These are phyloP conservation scores for Crotalaria pallida DNA, from an alignment of 306 rosid species.

Conservation along the genomic window DNA sequence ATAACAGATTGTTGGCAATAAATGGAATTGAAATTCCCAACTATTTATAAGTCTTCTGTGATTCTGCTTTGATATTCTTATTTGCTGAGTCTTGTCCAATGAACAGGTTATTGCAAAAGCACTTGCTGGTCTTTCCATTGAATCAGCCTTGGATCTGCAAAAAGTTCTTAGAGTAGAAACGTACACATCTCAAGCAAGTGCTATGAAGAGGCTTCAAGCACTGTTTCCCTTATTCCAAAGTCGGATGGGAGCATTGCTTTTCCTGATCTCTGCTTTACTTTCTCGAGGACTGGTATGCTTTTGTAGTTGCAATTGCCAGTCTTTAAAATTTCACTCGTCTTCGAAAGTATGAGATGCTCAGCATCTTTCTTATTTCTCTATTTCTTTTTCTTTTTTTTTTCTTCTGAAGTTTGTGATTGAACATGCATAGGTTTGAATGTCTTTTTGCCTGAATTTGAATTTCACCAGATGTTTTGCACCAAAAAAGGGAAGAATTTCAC, in stretches of 20 bases:
- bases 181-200: constrained; percentile 53
- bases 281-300: constrained; percentile 80
- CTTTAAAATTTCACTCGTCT: background rate
- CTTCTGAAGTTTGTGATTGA: background rate
- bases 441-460: background rate
- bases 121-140: constrained; percentile 69
- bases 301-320: background rate
- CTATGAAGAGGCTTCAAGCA: constrained; percentile 54
- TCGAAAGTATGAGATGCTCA: background rate
- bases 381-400: background rate
- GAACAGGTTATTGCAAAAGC: constrained; percentile 55
- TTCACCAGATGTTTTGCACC: background rate
- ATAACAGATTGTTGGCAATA: background rate
- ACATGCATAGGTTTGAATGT: background rate
- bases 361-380: background rate
- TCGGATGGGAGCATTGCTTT: constrained; percentile 91
- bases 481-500: background rate
- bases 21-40: constrained; percentile 7
- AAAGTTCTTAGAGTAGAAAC: constrained; percentile 55
- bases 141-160: constrained; percentile 65
- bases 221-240: constrained; percentile 66
- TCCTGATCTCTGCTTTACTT: constrained; percentile 76
- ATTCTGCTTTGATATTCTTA: background rate
- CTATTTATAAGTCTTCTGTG: background rate
- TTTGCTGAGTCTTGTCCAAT: constrained; percentile 15